These are phyloP conservation scores for Recurvomyces mirabilis DNA, from an alignment of 495 filamentous ascomycete species.

Conservation along the genomic window DNA sequence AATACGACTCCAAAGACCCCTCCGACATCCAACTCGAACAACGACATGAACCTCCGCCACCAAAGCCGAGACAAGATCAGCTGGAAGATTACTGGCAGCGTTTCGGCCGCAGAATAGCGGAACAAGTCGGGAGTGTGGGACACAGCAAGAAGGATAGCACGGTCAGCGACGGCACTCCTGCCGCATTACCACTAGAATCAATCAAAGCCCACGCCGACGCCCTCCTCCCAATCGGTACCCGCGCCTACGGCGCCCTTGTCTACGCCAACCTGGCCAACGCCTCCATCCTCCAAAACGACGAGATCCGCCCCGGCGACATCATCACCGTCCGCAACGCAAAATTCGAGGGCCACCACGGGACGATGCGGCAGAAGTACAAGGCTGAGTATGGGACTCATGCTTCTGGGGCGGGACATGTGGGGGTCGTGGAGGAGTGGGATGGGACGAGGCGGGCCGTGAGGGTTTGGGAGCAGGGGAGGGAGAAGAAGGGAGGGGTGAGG, in stretches of 20 bases:
- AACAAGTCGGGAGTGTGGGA: constrained; percentile 41
- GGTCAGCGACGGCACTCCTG: constrained; percentile 73
- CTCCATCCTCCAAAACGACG: constrained; percentile 75
- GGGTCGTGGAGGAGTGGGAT: constrained; percentile 96
- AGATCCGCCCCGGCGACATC: constrained; percentile 90
- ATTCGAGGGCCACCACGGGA: constrained; percentile 90
- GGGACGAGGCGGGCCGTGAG: constrained; percentile 96
- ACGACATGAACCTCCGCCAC: constrained; percentile 74
- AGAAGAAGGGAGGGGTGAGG: constrained; percentile 80
- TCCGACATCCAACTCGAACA: constrained; percentile 66
- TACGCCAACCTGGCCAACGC: constrained; percentile 94
- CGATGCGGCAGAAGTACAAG: constrained; percentile 89
- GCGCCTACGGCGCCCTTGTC: constrained; percentile 82
- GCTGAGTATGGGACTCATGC: too few relatives aligned
- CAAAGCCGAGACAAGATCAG: constrained; percentile 81
- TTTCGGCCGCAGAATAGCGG: constrained; percentile 64
- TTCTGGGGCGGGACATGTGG: constrained; percentile 90
- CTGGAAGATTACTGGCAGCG: constrained; percentile 71
- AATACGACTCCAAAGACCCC: constrained; percentile 65
- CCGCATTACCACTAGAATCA: constrained; percentile 65
- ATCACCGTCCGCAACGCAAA: constrained; percentile 86
- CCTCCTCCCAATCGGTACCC: constrained; percentile 68
- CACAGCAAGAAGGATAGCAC: constrained; percentile 56
- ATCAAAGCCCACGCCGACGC: constrained; percentile 61
- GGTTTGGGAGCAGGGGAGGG: constrained; percentile 89